Percentiles rank a stretch among this genome's conserved stretches.
These are phyloP conservation scores for Oidiodendron maius DNA, from an alignment of 495 filamentous ascomycete genomes.

Conservation along the genomic window DNA sequence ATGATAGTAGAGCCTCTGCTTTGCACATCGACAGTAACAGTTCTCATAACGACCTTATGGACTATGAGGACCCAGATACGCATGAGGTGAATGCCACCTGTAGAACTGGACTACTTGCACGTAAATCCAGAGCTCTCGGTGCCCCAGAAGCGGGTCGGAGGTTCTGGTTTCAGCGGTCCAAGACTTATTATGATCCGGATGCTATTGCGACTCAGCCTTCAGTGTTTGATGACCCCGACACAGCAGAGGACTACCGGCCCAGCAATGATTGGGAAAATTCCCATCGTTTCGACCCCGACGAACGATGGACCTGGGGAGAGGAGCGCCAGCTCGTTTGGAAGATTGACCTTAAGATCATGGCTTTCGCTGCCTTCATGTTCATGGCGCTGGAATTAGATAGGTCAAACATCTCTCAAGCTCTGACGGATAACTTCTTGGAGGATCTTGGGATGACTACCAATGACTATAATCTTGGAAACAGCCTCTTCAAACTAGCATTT, in stretches of 20 bases:
- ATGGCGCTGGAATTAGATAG: conserved; percentile 78
- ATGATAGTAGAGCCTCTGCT: too few species aligned
- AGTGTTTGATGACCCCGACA: conserved; percentile 33
- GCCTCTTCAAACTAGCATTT: conserved; percentile 64
- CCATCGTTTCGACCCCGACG: conserved; percentile 59
- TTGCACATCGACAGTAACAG: too few species aligned
- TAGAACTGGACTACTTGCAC: neutral
- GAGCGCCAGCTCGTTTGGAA: conserved; percentile 62
- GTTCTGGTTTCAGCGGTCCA: conserved; percentile 37
- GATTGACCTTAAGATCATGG: conserved; percentile 29
- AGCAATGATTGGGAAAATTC: conserved; percentile 32
- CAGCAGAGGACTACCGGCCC: conserved; percentile 6
- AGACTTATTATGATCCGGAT: conserved; percentile 34
- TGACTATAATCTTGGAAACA: conserved; percentile 72
- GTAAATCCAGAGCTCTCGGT: conserved; percentile 21
- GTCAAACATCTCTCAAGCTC: conserved; percentile 65
- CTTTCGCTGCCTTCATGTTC: conserved; percentile 47
- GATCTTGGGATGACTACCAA: conserved; percentile 57
- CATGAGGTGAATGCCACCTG: neutral
- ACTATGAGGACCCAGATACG: neutral
- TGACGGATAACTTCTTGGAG: conserved; percentile 63
- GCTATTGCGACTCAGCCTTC: conserved; percentile 50
- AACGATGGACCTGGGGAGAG: conserved; percentile 63
- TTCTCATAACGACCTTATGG: neutral
- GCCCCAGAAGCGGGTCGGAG: conserved; percentile 26